These are phyloP conservation scores for Microbotryum intermedium DNA, from an alignment of 1,284 basidiomycete genomes.

Conservation along the genomic window DNA sequence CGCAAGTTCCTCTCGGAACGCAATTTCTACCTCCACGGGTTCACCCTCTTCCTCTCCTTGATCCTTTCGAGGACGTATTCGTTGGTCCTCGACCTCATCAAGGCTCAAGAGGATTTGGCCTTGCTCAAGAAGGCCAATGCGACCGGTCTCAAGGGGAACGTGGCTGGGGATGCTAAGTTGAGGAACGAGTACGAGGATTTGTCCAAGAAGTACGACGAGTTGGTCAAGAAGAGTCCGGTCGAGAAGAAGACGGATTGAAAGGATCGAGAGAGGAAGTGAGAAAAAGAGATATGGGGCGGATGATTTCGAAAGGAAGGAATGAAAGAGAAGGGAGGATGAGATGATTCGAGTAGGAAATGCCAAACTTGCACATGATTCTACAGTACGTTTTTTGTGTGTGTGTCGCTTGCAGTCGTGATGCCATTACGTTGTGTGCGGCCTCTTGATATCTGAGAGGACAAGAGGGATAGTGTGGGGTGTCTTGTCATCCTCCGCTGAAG, in stretches of 20 bases:
- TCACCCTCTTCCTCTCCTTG: constrained; percentile 41
- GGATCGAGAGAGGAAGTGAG: background rate
- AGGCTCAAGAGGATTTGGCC: constrained; percentile 42
- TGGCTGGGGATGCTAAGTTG: constrained; percentile 3
- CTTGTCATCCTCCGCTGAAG: too few species aligned
- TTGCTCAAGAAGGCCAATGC: constrained; percentile 17
- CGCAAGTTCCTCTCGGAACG: constrained; percentile 36
- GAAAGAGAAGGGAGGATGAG: too few species aligned
- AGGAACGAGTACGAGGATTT: background rate
- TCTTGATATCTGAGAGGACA: too few species aligned
- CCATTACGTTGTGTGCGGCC: too few species aligned
- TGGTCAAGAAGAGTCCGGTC: constrained; percentile 9
- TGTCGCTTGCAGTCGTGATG: too few species aligned
- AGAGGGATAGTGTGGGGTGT: too few species aligned
- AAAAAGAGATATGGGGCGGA: too few species aligned
- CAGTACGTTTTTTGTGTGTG: too few species aligned
- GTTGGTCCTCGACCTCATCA: constrained; percentile 43
- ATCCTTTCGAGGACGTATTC: constrained; percentile 43
- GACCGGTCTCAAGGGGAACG: background rate
- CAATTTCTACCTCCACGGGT: constrained; percentile 36
- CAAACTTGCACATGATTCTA: too few species aligned
- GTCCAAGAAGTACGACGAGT: too few species aligned
- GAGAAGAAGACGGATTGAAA: constrained; percentile 11
- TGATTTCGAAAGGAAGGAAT: too few species aligned
- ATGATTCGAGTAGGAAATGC: too few species aligned